phyloP scores from a whole-genome alignment of 192 early-diverging fungal genomes.

The Backusella luteola region DNA sequence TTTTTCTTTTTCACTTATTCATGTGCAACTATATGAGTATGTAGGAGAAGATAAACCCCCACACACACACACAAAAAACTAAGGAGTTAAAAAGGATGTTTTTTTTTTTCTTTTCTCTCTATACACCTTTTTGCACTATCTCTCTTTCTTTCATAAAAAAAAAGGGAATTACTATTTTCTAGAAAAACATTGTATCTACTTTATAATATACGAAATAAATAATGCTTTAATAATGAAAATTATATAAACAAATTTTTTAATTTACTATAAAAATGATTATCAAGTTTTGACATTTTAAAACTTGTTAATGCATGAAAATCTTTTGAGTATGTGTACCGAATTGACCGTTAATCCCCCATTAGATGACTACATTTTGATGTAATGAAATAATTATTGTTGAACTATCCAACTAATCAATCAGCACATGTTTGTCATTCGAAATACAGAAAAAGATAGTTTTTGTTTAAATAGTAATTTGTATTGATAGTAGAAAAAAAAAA shows the following conservation, averaged over 20 bases:
- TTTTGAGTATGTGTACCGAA: background rate
- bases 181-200: no score
- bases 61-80: no score
- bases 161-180: no score
- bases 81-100: no score
- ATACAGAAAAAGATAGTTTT: background rate
- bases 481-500: no score
- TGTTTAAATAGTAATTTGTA: background rate
- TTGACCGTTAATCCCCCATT: background rate
- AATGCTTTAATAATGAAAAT: background rate
- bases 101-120: background rate
- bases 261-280: background rate
- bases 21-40: background rate
- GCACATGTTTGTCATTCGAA: background rate
- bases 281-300: background rate
- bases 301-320: background rate
- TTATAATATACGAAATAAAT: no score
- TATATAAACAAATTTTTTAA: background rate
- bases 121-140: no score
- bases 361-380: background rate
- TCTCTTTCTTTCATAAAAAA: background rate
- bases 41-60: background rate
- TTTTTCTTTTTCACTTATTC: background rate
- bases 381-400: background rate
- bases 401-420: no score